Evolutionary conservation across 345 rosid species (phyloP), one percentile per base, ranked within the genome.

Genomic region (Syzygium aqueum): DNA sequence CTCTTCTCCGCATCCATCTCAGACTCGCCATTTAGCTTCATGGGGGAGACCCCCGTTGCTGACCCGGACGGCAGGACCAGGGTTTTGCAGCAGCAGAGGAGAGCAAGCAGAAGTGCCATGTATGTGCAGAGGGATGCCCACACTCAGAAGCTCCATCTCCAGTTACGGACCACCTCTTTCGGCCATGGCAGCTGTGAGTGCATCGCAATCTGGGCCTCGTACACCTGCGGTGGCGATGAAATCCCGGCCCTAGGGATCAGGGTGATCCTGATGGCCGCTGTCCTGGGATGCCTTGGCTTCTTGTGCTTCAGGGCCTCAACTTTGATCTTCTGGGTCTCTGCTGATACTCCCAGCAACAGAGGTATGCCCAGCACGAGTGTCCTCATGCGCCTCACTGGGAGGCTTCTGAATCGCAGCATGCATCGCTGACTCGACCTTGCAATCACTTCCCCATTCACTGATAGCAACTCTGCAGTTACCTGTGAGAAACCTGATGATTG

Each of bases 121-220:
- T 91, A 96, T 6, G 93, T 85, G 54, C 90, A 90, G 53, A 96
- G 59, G 2, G 97, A 93, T n/a, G 92, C 86, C 98, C 97, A 97
- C 1, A 94, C 95, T 52, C 88, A 94, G 19, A 94, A 85, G 14
- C 96, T 95, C 98, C 97, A 97, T 87, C 88, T 95, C 99, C 98
- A 97, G 46, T 94, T 93, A 88, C 88, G 92, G 80, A 95, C 87
- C 57, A 96, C 40, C 85, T 91, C 88, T 92, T 93, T 97, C 7
- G 86, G 27, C 98, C 95, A 94, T 0, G 99, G 98, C 21, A 93
- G 93, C 88, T 90, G 90, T 2, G 98, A 95, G 43, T 88, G 91
- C 61, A 95, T 77, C 28, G 91, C 23, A 28, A 95, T 86, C 84
- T 95, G 91, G 0, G 98, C 95, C 89, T 95, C 96, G 22, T 94